Evolutionary conservation across 345 rosid genomes (phyloP).

Genomic region (Ceriops decandra): DNA sequence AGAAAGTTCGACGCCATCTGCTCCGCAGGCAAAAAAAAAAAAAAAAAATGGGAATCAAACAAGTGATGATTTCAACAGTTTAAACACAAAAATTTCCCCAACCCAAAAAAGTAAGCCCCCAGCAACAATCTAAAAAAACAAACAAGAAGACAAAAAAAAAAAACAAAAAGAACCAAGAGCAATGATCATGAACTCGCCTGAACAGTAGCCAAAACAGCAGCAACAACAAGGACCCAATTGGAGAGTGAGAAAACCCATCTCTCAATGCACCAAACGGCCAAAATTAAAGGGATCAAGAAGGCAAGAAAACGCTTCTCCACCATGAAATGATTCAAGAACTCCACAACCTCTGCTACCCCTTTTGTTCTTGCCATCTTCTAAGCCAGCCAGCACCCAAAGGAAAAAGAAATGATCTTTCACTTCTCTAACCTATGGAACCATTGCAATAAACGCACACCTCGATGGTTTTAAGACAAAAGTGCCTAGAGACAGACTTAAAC

Average conservation of each 20-base stretch:
- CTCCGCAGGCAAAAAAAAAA: too few species aligned
- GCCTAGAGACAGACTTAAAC: too few species aligned
- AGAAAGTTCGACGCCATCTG: too few species aligned
- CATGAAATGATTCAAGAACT: constrained; percentile 48
- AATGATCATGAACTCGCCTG: constrained; percentile 43
- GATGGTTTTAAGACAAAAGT: too few species aligned
- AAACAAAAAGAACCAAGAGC: neutral
- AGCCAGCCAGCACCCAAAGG: neutral
- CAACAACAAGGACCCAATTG: constrained; percentile 83
- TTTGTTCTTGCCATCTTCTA: constrained; percentile 41
- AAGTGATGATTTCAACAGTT: too few species aligned
- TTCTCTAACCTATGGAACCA: too few species aligned
- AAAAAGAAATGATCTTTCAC: too few species aligned
- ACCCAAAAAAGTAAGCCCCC: too few species aligned
- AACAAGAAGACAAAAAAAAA: neutral
- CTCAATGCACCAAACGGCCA: constrained; percentile 74
- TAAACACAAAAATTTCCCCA: neutral
- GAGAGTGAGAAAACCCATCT: constrained; percentile 86
- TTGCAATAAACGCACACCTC: too few species aligned
- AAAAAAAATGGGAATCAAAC: too few species aligned
- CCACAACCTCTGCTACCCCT: constrained; percentile 46
- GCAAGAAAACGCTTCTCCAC: constrained; percentile 61
- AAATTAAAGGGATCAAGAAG: constrained; percentile 52
- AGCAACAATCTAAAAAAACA: neutral
- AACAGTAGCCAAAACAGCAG: constrained; percentile 86